A percentile compares a stretch with the other conserved stretches of the same genome.
Conservation (phyloP, 208 protist genomes). For the Vickermania ingenoplastis region DNA sequence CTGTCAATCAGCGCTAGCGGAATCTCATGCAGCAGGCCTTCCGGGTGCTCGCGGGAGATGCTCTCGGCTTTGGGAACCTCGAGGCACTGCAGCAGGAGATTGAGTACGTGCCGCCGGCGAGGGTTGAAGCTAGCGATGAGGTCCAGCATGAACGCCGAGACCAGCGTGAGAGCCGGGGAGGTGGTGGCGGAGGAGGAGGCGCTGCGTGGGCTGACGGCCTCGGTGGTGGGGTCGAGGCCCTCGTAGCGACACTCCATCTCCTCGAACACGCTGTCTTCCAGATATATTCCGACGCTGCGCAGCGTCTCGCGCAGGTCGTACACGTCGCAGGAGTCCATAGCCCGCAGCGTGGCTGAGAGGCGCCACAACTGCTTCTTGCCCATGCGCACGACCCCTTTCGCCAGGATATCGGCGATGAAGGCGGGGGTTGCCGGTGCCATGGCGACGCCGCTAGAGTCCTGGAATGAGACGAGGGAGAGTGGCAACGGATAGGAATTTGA, state of each 20-base stretch:
- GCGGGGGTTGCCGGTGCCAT: not conserved
- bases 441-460: not conserved
- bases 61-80: conserved; percentile 35
- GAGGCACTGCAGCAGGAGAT: conserved; percentile 48
- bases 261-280: conserved; percentile 49
- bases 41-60: conserved; percentile 18
- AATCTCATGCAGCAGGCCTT: not conserved
- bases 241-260: conserved; percentile 22
- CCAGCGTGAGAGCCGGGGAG: not conserved
- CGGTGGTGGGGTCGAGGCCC: not conserved
- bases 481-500: too few relatives aligned
- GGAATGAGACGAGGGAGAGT: not conserved
- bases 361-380: conserved; percentile 61
- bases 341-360: conserved; percentile 27
- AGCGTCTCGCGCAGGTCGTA: conserved; percentile 44
- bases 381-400: conserved; percentile 54
- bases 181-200: not conserved
- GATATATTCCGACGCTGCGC: conserved; percentile 47
- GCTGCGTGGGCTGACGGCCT: not conserved
- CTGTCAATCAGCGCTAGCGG: conserved; percentile 14
- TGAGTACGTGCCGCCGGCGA: conserved; percentile 51
- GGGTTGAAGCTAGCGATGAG: conserved; percentile 31
- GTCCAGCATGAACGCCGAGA: conserved; percentile 23
- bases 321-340: conserved; percentile 16
- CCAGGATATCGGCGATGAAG: conserved; percentile 21